Conservation (phyloP, 1,284 basidiomycete species). For the Inonotus hispidus region DNA sequence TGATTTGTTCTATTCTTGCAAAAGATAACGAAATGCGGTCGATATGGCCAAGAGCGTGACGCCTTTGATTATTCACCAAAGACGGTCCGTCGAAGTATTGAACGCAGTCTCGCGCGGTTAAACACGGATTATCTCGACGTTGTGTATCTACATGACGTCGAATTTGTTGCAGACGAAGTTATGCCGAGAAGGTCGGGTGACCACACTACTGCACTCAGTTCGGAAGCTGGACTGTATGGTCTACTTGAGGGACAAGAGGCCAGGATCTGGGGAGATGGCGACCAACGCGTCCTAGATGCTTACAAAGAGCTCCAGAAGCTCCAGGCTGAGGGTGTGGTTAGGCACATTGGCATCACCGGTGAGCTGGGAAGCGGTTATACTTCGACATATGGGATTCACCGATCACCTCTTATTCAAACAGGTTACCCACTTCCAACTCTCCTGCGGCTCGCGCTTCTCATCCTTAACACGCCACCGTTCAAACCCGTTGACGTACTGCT, state of each 20-base stretch:
- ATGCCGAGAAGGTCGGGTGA: constrained; percentile 47
- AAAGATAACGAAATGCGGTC: constrained; percentile 91
- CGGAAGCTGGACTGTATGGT: constrained; percentile 55
- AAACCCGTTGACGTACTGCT: constrained; percentile 76
- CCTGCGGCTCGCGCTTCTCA: constrained; percentile 76
- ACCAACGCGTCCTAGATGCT: constrained; percentile 74
- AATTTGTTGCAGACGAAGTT: constrained; percentile 71
- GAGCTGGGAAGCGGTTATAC: constrained; percentile 18
- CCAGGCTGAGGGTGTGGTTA: constrained; percentile 75
- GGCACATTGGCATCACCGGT: constrained; percentile 84
- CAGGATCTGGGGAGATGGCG: constrained; percentile 68
- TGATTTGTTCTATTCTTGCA: not conserved
- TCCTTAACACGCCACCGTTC: constrained; percentile 57
- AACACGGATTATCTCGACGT: constrained; percentile 80
- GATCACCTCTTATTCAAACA: constrained; percentile 24
- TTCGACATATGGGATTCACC: not conserved
- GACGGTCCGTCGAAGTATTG: constrained; percentile 66
- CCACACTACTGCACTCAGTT: constrained; percentile 48
- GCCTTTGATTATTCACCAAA: constrained; percentile 80
- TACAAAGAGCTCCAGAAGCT: constrained; percentile 68
- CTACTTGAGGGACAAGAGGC: constrained; percentile 53
- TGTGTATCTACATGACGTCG: constrained; percentile 90
- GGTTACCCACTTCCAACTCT: constrained; percentile 90
- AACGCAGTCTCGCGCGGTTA: constrained; percentile 68
- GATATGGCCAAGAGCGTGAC: constrained; percentile 58